These are phyloP conservation scores for Thelonectria discophora DNA, from an alignment of 2,329 filamentous ascomycete genomes.

Conservation along the genomic window DNA sequence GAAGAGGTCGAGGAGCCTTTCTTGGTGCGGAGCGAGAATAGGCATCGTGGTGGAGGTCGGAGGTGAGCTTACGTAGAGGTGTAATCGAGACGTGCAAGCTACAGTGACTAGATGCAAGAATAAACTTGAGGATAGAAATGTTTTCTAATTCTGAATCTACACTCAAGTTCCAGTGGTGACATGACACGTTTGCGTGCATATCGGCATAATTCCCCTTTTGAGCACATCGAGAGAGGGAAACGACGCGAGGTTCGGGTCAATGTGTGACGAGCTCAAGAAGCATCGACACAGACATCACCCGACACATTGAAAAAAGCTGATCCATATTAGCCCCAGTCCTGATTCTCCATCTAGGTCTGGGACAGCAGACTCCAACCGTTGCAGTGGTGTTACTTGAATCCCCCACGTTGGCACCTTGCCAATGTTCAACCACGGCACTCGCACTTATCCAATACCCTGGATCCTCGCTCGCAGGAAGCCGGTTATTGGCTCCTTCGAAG, in stretches of 20 bases:
- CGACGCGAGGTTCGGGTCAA: not conserved
- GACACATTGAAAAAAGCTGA: not conserved
- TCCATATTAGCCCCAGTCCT: not conserved
- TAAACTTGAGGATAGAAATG: too few species aligned
- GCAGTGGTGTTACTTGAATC: not conserved
- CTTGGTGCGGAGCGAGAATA: not conserved
- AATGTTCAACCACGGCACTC: too few species aligned
- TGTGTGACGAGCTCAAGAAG: not conserved
- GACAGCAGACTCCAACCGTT: not conserved
- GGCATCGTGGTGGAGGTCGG: not conserved
- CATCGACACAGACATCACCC: not conserved
- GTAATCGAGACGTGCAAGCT: not conserved
- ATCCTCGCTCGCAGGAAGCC: not conserved
- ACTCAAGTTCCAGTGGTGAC: not conserved
- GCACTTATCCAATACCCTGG: not conserved
- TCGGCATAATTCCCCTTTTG: not conserved
- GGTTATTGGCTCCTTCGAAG: not conserved
- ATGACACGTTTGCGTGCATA: not conserved
- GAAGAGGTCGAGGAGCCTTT: slow-evolving; percentile 1
- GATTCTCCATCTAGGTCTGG: not conserved
- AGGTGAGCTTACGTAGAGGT: too few species aligned
- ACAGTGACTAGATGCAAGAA: too few species aligned
- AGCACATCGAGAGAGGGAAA: not conserved
- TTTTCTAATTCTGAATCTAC: not conserved
- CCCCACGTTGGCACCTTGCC: not conserved